Evolutionary conservation across 2,329 filamentous ascomycete species (phyloP), one percentile per base, ranked within the genome.

Genomic region (Neocucurbitaria cava): DNA sequence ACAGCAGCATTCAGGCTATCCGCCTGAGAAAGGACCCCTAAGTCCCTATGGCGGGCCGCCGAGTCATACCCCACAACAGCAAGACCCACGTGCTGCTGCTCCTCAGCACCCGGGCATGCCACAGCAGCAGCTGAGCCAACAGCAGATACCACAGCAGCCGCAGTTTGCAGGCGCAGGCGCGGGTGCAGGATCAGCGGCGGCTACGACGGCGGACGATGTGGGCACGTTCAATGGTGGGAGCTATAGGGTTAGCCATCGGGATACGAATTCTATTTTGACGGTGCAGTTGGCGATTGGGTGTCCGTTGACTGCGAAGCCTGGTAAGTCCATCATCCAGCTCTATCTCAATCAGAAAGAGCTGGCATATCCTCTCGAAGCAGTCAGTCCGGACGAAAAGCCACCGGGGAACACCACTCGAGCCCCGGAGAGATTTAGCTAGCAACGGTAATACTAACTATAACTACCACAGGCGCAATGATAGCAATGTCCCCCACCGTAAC

Each of bases 161-260:
- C 74, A 75, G 39, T 67, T 68, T 56, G 62, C 59, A 58, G 57
- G 68, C 0, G 62, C 50, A 11, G 52, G 53, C 36, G 50, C 54
- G 21, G 75, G 76, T n/a, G 76, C 77, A 43, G 58, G 56, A 13
- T n/a, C 26, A 18, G 43, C 78, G 28, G 79, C 84, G 0, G 77
- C 77, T 31, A 81, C 88, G 0, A 83, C 84, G 0, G 81, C 86
- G 26, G 95, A 98, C 74, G 93, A 96, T 65, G 86, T 96, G 1
- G 95, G 95, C n/a, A 95, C 90, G 0, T 99, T 98, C 81, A 98
- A 98, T 72, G 95, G 95, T 15, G 95, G 95, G 11, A 94, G 90
- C 70, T 99, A 94, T 74, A 85, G 95, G 39, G 92, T 98, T 71
- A 95, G 91, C 69, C 95, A 99, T 72, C 85, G 95, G 20, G 92